Evolutionary conservation across 495 filamentous ascomycete genomes (phyloP).

Genomic region (Penicillium macrosclerotiorum): DNA sequence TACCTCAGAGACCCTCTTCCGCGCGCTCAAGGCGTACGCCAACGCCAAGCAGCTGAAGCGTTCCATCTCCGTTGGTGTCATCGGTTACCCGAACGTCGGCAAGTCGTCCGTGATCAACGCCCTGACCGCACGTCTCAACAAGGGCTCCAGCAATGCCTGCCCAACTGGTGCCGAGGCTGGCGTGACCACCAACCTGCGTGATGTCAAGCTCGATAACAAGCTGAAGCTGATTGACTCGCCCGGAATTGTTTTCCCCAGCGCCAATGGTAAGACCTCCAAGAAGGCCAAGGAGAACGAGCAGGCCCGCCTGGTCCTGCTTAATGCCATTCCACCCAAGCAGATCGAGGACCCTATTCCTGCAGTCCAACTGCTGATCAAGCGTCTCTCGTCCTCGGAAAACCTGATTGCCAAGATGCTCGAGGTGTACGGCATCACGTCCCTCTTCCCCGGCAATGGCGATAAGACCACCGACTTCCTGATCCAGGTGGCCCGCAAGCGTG

Average conservation of each 20-base stretch:
- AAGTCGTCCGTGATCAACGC: constrained; percentile 98
- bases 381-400: constrained; percentile 68
- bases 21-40: constrained; percentile 87
- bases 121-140: constrained; percentile 75
- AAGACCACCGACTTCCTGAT: constrained; percentile 88
- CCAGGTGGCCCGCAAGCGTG: constrained; percentile 90
- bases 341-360: constrained; percentile 89
- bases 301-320: constrained; percentile 82
- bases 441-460: constrained; percentile 68
- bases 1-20: constrained; percentile 85
- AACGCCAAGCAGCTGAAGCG: constrained; percentile 80
- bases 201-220: constrained; percentile 93
- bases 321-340: constrained; percentile 88
- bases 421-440: constrained; percentile 76
- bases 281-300: constrained; percentile 58
- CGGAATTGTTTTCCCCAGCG: constrained; percentile 86
- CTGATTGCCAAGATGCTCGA: constrained; percentile 73
- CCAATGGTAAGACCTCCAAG: constrained; percentile 48
- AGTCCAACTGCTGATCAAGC: constrained; percentile 73
- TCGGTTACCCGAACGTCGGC: constrained; percentile 96
- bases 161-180: constrained; percentile 91
- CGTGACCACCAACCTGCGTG: constrained; percentile 82
- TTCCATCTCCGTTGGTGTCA: constrained; percentile 86
- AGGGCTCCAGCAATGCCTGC: constrained; percentile 65
- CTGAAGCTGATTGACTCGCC: constrained; percentile 93